Conservation (phyloP, 306 rosid genomes). For the Argentina anserina region DNA sequence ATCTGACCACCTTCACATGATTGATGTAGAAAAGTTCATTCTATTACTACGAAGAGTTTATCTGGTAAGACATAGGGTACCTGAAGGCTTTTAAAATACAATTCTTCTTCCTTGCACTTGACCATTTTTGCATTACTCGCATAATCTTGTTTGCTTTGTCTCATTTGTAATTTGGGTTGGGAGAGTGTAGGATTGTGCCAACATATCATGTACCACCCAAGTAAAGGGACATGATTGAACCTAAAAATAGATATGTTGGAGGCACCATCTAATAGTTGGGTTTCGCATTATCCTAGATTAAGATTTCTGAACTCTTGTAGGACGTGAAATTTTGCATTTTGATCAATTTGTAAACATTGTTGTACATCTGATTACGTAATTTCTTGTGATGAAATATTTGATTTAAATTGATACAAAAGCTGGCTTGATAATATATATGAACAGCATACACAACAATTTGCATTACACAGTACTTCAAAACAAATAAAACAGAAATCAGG, state of each 20-base stretch:
- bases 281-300: not conserved
- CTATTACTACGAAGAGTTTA: not conserved
- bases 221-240: not conserved
- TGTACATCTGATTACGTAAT: not conserved
- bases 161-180: not conserved
- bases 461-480: not conserved
- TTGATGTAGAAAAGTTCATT: conserved; percentile 5
- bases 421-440: not conserved
- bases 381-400: not conserved
- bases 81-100: not conserved
- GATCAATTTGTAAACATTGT: not conserved
- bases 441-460: not conserved
- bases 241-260: not conserved
- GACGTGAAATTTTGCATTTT: not conserved
- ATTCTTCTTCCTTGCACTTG: not conserved
- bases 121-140: not conserved
- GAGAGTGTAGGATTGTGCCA: not conserved
- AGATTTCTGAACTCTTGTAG: not conserved
- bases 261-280: not conserved
- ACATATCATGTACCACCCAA: not conserved
- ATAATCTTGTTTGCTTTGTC: not conserved
- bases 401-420: not conserved
- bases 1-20: conserved; percentile 9
- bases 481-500: not conserved
- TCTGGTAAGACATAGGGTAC: not conserved